phyloP scores from a whole-genome alignment of 176 grass and related monocot species.

The Raddia guianensis region DNA sequence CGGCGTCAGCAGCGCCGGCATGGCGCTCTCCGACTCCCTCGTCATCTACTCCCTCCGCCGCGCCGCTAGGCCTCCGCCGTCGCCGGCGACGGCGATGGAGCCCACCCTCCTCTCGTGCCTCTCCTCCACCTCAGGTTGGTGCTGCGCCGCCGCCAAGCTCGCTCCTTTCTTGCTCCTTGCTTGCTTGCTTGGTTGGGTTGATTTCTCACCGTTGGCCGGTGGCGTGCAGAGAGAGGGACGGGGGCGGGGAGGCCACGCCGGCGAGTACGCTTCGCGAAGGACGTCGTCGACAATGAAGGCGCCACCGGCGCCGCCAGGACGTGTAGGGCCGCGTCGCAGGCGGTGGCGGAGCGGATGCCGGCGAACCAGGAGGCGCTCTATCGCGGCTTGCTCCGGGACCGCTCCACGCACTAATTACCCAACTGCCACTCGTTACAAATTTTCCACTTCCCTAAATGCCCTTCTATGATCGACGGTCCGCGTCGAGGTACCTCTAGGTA shows the following conservation, averaged over 20 bases:
- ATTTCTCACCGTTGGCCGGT: not conserved
- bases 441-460: no score
- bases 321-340: slow-evolving; percentile 27
- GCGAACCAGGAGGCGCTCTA: slow-evolving; percentile 83
- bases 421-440: no score
- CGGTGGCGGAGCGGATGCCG: slow-evolving; percentile 55
- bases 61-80: not conserved
- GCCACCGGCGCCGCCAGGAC: slow-evolving; percentile 19
- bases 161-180: not conserved
- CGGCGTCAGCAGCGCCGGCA: slow-evolving; percentile 74
- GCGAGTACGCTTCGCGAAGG: slow-evolving; percentile 73
- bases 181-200: not conserved
- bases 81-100: not conserved
- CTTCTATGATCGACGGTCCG: no score
- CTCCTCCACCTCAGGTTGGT: slow-evolving; percentile 42
- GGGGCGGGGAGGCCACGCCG: slow-evolving; percentile 17
- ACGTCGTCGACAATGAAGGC: slow-evolving; percentile 67
- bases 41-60: slow-evolving; percentile 79
- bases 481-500: no score
- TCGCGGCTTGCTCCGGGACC: slow-evolving; percentile 84
- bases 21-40: slow-evolving; percentile 82
- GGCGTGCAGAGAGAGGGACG: slow-evolving; percentile 42
- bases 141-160: not conserved
- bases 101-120: slow-evolving; percentile 48
- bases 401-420: slow-evolving; percentile 37